Base-by-base conservation (phyloP, 1,139 yeast genomes). In the Nakaseomyces sp. region DNA sequence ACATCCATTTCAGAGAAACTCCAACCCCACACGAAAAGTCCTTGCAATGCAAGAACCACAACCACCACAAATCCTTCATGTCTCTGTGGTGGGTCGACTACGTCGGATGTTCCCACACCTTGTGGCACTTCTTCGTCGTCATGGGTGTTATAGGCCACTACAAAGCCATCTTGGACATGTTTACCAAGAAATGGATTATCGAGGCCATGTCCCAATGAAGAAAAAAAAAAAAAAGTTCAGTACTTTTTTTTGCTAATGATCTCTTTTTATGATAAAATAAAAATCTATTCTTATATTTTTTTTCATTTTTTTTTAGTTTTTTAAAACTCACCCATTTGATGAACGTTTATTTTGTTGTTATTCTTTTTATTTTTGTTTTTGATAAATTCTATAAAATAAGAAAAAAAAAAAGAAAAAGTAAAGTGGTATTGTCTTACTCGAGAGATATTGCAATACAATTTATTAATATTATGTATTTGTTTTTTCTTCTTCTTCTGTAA, bases 51-150 rank as follows among this genome's bases (percentile, higher is more conserved):
- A 36, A 47, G 16, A 26, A 35, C n/a, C 29, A 33, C 20, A 20
- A 15, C 6, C 29, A 38, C 35, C 67, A 70, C 50, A 63, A 64
- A 29, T 77, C 67, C 52, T 79, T 79, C 63, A 67, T 70, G 55
- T 82, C 85, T 25, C 71, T 79, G 57, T 91, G 82, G 93, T 88
- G 95, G 91, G 81, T 81, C 8, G 93, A 83, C 56, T 83, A 82
- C 61, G 64, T 73, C 24, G 71, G 80, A 48, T 74, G 79, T 30
- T 86, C 96, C 42, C 98, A 91, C 64, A 88, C 87, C 57, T 68
- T 91, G 29, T 91, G 98, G 98, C 98, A 91, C 65, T 63, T 87
- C 15, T 86, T 85, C 60, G 98, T 91, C 36, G 76, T 91, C 31
- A 73, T 84, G 31, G 98, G 98, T 2, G 78, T 88, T 19, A 66